A percentile compares a stretch with the other conserved stretches of the same genome.
These are phyloP conservation scores for Backusella parvicylindrica DNA, from an alignment of 192 early-diverging fungal species.

Conservation along the genomic window DNA sequence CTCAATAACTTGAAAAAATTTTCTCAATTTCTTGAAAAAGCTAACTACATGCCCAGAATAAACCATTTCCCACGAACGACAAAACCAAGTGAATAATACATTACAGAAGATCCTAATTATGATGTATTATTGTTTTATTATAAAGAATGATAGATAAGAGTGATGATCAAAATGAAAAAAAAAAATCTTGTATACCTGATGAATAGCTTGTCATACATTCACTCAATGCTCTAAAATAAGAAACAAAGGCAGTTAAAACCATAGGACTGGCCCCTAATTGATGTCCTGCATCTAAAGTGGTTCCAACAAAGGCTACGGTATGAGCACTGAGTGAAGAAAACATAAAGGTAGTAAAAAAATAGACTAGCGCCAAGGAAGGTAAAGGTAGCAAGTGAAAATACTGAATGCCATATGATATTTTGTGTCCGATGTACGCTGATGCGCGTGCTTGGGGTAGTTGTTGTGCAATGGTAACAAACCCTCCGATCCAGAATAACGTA, in stretches of 20 bases:
- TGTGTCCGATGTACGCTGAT: conserved; percentile 56
- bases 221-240: conserved; percentile 61
- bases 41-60: conserved; percentile 45
- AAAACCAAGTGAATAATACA: conserved; percentile 57
- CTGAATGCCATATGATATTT: conserved; percentile 39
- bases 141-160: conserved; percentile 1
- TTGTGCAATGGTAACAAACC: conserved; percentile 70
- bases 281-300: conserved; percentile 67
- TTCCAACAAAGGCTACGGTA: conserved; percentile 60
- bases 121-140: not conserved
- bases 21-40: too few species aligned
- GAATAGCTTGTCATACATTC: conserved; percentile 46
- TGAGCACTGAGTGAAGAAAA: conserved; percentile 74
- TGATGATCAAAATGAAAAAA: conserved; percentile 18
- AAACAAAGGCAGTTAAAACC: conserved; percentile 51
- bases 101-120: conserved; percentile 37
- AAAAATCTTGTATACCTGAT: not conserved
- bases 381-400: conserved; percentile 17
- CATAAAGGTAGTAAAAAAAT: conserved; percentile 68
- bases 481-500: conserved; percentile 75
- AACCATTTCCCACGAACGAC: conserved; percentile 62
- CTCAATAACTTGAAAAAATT: too few species aligned
- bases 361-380: conserved; percentile 50
- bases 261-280: conserved; percentile 51
- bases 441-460: conserved; percentile 62